phyloP scores from a whole-genome alignment of 805 yeast species.

The Candida ortonii region DNA sequence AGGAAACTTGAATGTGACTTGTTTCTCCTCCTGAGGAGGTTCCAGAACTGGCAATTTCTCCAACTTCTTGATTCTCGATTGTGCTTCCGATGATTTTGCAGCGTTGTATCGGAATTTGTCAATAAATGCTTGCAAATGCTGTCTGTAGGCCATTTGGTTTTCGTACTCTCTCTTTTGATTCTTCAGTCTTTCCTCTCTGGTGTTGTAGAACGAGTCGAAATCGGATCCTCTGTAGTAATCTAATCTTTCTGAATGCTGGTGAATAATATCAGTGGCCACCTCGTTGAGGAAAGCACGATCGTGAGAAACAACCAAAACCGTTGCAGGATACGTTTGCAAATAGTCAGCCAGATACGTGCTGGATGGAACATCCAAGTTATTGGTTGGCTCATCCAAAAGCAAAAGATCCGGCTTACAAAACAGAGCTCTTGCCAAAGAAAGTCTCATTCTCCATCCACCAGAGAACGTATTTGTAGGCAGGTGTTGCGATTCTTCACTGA shows the following conservation, averaged over 20 bases:
- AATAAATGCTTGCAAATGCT: conserved; percentile 89
- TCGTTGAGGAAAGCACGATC: conserved; percentile 96
- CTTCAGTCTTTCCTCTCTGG: conserved; percentile 93
- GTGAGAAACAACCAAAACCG: conserved; percentile 94
- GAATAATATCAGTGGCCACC: conserved; percentile 96
- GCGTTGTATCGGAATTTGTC: conserved; percentile 98
- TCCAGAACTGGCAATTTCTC: conserved; percentile 92
- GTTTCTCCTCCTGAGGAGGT: conserved; percentile 90
- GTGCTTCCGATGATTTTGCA: conserved; percentile 96
- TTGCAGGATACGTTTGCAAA: conserved; percentile 84
- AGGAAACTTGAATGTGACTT: conserved; percentile 84
- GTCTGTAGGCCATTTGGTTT: conserved; percentile 93
- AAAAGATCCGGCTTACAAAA: conserved; percentile 95
- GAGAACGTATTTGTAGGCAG: conserved; percentile 87
- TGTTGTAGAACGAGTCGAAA: conserved; percentile 88
- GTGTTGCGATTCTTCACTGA: conserved; percentile 80
- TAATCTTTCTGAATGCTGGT: conserved; percentile 94
- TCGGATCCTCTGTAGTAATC: conserved; percentile 94
- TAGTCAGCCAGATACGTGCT: conserved; percentile 90
- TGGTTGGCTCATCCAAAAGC: conserved; percentile 96
- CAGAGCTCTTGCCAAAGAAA: conserved; percentile 95
- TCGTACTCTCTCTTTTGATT: conserved; percentile 94
- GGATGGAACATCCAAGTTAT: conserved; percentile 99
- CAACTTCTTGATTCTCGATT: conserved; percentile 93
- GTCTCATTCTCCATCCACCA: conserved; percentile 99